phyloP scores from a whole-genome alignment of 129 eudicot species.

The Saposhnikovia divaricata region DNA sequence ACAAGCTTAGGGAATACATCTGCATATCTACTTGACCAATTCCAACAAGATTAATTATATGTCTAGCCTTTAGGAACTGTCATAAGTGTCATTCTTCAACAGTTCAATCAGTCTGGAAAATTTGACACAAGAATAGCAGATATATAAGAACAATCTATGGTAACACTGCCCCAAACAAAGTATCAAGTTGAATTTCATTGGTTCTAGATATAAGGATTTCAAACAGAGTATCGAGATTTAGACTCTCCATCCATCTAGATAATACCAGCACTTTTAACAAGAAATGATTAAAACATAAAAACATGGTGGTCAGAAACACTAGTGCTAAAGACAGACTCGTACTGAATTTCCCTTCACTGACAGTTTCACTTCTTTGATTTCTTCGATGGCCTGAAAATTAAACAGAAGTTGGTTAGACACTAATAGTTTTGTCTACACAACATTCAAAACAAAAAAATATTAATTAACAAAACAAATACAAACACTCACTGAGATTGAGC shows the following conservation, averaged over 20 bases:
- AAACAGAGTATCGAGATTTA: neutral
- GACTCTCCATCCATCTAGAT: neutral
- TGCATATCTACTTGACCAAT: neutral
- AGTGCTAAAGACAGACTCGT: constrained; percentile 3
- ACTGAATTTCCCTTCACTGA: constrained; percentile 7
- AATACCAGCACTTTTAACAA: neutral
- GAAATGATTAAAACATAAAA: neutral
- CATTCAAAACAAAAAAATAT: neutral
- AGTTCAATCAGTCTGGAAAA: neutral
- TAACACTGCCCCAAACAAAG: neutral
- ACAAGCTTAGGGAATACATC: neutral
- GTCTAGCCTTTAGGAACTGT: neutral
- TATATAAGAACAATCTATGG: neutral
- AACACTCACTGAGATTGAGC: constrained; percentile 47
- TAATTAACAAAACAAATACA: neutral
- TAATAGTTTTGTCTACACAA: neutral
- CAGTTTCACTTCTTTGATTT: constrained; percentile 64
- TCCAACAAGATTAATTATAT: neutral
- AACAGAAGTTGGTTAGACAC: neutral
- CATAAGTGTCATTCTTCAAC: neutral
- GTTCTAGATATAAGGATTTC: neutral
- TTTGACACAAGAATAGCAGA: neutral
- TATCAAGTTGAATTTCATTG: neutral
- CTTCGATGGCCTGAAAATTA: constrained; percentile 44
- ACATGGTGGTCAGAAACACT: constrained; percentile 30